Percentiles rank a stretch among this genome's conserved stretches.
phyloP scores from a whole-genome alignment of 2,329 filamentous ascomycete species.

The Sclerotinia spermophila region DNA sequence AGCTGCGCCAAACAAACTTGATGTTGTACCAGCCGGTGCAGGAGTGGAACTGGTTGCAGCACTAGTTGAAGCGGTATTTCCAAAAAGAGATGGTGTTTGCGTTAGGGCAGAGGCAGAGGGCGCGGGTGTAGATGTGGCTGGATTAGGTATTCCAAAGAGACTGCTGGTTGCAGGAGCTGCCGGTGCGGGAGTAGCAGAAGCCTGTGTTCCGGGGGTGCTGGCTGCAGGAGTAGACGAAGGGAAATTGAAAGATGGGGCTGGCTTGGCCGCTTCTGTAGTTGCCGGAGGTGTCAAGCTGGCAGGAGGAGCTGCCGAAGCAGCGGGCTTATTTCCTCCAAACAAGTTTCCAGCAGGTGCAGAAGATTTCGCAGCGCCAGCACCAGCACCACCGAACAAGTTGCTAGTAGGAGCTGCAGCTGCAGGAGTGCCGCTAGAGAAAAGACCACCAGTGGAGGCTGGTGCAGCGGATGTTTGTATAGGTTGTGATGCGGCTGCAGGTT shows the following conservation, averaged over 20 bases:
- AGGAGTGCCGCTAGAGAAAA: constrained; percentile 11
- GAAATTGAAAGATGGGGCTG: constrained; percentile 26
- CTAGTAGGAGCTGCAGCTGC: constrained; percentile 13
- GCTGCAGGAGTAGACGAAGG: constrained; percentile 22
- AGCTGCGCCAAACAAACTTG: constrained; percentile 36
- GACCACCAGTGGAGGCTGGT: constrained; percentile 2
- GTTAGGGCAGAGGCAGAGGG: constrained; percentile 21
- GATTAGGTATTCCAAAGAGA: constrained; percentile 18
- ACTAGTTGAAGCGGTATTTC: constrained; percentile 22
- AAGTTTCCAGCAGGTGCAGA: constrained; percentile 1
- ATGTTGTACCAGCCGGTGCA: constrained; percentile 25
- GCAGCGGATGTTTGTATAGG: constrained; percentile 12
- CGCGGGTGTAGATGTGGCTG: constrained; percentile 21
- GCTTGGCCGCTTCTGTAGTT: constrained; percentile 23
- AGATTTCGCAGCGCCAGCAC: constrained; percentile 1
- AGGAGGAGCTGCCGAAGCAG: constrained; percentile 11
- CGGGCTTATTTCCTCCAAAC: constrained; percentile 18
- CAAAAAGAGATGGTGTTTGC: constrained; percentile 35
- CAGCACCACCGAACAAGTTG: constrained; percentile 16
- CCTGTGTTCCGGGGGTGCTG: constrained; percentile 14
- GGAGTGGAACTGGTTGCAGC: constrained; percentile 23
- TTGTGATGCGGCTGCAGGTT: constrained; percentile 12
- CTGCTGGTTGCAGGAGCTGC: constrained; percentile 15
- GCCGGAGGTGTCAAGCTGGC: constrained; percentile 20
- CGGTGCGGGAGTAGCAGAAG: constrained; percentile 8